phyloP scores from a whole-genome alignment of 495 filamentous ascomycete species.

The Lophiotrema nucula region DNA sequence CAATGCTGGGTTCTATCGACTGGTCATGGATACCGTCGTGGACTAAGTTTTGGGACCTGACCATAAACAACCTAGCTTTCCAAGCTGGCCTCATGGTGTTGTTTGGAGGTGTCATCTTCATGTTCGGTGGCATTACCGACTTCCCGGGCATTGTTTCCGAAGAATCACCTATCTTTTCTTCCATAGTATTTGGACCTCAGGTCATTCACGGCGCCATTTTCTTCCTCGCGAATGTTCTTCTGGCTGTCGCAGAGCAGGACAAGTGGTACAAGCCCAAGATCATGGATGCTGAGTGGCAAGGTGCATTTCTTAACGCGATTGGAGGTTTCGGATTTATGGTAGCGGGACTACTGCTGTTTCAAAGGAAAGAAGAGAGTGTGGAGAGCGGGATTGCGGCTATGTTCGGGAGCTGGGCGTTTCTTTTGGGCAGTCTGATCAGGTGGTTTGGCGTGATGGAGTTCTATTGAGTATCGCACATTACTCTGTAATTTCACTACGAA shows the following conservation, averaged over 20 bases:
- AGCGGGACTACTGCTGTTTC: constrained; percentile 9
- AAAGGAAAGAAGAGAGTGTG: background rate
- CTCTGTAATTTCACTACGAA: too few species aligned
- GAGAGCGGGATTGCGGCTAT: constrained; percentile 6
- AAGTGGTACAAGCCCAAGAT: constrained; percentile 17
- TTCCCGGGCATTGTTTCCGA: constrained; percentile 11
- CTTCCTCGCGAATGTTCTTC: constrained; percentile 8
- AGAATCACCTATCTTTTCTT: background rate
- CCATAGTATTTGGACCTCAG: constrained; percentile 14
- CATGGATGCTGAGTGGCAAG: constrained; percentile 13
- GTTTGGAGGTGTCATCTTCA: constrained; percentile 23
- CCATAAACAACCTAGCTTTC: constrained; percentile 4
- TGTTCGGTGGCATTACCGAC: constrained; percentile 6
- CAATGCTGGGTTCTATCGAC: constrained; percentile 4
- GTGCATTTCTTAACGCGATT: constrained; percentile 14
- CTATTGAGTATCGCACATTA: too few species aligned
- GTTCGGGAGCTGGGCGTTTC: constrained; percentile 14
- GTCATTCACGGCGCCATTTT: constrained; percentile 8
- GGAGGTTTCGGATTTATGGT: constrained; percentile 23
- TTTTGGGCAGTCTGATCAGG: too few species aligned
- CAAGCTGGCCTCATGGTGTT: constrained; percentile 23
- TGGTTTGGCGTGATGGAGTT: too few species aligned
- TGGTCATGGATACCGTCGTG: constrained; percentile 6
- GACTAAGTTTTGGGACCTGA: constrained; percentile 6
- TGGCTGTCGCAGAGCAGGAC: constrained; percentile 15